Evolutionary conservation across 805 yeast species (phyloP).

Genomic region (Helenozyma rhizophorensis): DNA sequence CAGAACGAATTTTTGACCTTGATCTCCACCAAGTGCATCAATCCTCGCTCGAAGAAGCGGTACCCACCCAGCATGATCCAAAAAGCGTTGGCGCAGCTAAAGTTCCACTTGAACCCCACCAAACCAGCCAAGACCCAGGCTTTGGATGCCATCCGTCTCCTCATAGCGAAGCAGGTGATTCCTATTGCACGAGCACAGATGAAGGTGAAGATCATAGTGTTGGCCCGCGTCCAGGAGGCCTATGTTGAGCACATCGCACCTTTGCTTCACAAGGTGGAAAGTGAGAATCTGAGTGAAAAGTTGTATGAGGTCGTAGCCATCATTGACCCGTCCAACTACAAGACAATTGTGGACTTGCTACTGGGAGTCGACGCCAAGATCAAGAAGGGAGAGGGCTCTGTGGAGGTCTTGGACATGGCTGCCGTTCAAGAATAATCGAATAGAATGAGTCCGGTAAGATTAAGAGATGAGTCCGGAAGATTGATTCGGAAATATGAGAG

Average conservation of each 20-base stretch:
- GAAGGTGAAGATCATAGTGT: constrained; percentile 69
- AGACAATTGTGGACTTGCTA: constrained; percentile 61
- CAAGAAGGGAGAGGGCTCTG: constrained; percentile 52
- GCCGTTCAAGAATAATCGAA: constrained; percentile 66
- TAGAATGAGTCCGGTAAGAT: too few relatives aligned
- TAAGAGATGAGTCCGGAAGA: too few relatives aligned
- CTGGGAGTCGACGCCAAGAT: constrained; percentile 42
- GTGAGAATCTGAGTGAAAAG: constrained; percentile 39
- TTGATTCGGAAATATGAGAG: too few relatives aligned
- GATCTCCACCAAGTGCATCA: constrained; percentile 85
- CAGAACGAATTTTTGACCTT: constrained; percentile 80
- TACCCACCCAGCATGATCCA: constrained; percentile 94
- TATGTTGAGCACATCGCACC: constrained; percentile 31
- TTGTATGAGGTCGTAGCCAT: constrained; percentile 47
- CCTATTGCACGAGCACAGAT: constrained; percentile 94
- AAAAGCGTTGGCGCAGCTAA: constrained; percentile 73
- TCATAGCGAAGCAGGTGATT: constrained; percentile 74
- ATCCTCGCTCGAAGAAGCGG: constrained; percentile 83
- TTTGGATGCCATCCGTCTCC: constrained; percentile 77
- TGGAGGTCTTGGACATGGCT: constrained; percentile 87
- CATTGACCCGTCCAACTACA: constrained; percentile 82
- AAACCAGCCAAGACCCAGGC: constrained; percentile 86
- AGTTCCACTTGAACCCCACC: constrained; percentile 69
- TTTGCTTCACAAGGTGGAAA: constrained; percentile 35
- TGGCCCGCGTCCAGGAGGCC: constrained; percentile 45